Evolutionary conservation across 2,329 filamentous ascomycete species (phyloP).

Genomic region (Aureobasidium sp.): DNA sequence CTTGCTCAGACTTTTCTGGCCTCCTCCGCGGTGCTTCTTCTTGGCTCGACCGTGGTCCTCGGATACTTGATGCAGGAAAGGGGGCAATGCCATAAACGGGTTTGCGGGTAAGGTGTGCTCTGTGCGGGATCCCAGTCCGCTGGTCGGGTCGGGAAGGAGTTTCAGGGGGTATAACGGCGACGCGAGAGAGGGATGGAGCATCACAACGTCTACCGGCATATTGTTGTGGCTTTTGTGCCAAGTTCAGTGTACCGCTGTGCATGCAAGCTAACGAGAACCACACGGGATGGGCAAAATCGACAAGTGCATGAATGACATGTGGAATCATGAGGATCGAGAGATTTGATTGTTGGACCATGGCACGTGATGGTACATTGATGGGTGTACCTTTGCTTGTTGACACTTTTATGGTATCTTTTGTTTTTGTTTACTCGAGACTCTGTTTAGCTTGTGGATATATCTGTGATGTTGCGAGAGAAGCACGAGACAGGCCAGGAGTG

Average conservation of each 20-base stretch:
- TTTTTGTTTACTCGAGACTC: background rate
- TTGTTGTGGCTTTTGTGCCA: background rate
- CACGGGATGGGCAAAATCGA: background rate
- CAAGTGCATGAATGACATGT: background rate
- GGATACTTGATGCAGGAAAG: background rate
- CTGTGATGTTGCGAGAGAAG: background rate
- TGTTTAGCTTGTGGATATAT: background rate
- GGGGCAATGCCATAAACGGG: background rate
- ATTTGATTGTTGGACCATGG: background rate
- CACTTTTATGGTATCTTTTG: background rate
- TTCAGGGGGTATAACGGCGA: background rate
- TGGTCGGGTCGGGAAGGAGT: background rate
- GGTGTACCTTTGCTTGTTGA: background rate
- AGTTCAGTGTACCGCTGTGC: background rate
- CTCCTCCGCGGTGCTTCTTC: background rate
- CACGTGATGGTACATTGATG: background rate
- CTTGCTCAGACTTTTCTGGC: background rate
- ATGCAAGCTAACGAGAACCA: background rate
- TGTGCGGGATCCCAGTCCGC: background rate
- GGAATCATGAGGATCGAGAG: background rate
- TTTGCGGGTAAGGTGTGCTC: background rate
- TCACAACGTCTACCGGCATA: background rate
- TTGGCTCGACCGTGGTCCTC: background rate
- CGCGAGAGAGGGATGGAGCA: background rate
- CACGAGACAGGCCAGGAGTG: no score